Percentiles rank a stretch among this genome's conserved stretches.
Conservation (phyloP, 108 stramenopile species). For the Schizochytrium sp. region DNA sequence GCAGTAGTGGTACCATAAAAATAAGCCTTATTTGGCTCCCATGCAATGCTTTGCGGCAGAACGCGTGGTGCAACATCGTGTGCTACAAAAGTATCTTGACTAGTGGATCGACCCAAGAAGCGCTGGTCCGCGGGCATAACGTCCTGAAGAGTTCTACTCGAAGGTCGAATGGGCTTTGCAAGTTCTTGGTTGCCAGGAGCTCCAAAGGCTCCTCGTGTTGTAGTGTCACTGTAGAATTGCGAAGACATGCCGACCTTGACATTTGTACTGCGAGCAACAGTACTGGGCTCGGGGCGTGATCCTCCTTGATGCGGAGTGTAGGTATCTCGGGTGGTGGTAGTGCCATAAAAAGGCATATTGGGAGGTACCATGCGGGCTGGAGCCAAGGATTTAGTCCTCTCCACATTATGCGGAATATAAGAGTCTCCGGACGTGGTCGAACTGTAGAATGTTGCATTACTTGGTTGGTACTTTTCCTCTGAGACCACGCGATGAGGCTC, state of each 20-base stretch:
- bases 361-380: background rate
- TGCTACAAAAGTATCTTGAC: background rate
- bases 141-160: background rate
- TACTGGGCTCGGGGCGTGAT: background rate
- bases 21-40: slow-evolving; percentile 44
- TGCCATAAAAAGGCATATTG: slow-evolving; percentile 17
- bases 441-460: background rate
- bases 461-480: slow-evolving; percentile 44
- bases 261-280: background rate
- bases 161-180: background rate
- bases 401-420: background rate
- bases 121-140: background rate
- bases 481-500: background rate
- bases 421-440: background rate
- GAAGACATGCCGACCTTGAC: background rate
- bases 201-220: background rate
- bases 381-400: background rate
- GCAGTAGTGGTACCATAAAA: slow-evolving; percentile 7
- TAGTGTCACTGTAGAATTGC: slow-evolving; percentile 37
- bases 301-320: background rate
- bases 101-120: background rate
- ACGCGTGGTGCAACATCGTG: background rate
- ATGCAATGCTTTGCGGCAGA: background rate
- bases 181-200: background rate
- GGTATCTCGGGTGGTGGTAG: slow-evolving; percentile 13